phyloP scores from a whole-genome alignment of 352 stramenopile species.

The Phytophthora hybrid region DNA sequence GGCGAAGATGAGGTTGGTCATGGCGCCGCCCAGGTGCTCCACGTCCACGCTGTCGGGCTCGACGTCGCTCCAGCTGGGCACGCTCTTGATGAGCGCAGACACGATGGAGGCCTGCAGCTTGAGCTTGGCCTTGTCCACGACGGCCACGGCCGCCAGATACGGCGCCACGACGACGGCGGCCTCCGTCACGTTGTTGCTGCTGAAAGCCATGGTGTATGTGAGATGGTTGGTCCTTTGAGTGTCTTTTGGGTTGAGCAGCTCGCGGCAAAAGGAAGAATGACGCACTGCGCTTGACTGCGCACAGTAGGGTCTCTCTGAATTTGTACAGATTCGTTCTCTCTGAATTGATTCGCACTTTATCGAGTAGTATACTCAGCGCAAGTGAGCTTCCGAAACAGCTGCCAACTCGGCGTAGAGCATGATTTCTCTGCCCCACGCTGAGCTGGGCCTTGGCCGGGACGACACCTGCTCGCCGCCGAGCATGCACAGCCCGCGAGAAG shows the following conservation, averaged over 20 bases:
- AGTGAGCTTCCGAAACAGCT: constrained; percentile 7
- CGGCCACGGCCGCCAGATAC: constrained; percentile 61
- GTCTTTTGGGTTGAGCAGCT: constrained; percentile 18
- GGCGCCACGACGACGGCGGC: constrained; percentile 55
- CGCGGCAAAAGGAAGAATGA: constrained; percentile 42
- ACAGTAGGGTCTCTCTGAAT: constrained; percentile 1
- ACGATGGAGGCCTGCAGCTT: constrained; percentile 79
- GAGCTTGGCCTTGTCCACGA: constrained; percentile 73
- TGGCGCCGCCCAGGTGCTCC: constrained; percentile 75
- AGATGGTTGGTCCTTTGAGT: neutral
- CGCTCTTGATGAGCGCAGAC: constrained; percentile 58
- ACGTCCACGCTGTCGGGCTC: constrained; percentile 67
- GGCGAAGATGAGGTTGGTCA: constrained; percentile 90
- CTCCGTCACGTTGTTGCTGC: constrained; percentile 18
- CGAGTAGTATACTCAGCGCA: constrained; percentile 3
- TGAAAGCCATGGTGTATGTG: constrained; percentile 17
- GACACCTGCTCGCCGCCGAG: neutral
- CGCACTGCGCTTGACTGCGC: neutral
- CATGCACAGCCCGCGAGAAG: constrained; percentile 29
- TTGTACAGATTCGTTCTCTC: constrained; percentile 10
- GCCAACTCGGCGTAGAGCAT: neutral
- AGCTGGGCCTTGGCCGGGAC: constrained; percentile 4
- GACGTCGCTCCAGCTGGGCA: constrained; percentile 66
- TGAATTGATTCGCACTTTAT: constrained; percentile 7
- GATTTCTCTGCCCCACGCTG: constrained; percentile 15